Percentiles rank a stretch among this genome's conserved stretches.
Evolutionary conservation across 73 alveolate genomes (phyloP).

Genomic region (Uronychia setigera): DNA sequence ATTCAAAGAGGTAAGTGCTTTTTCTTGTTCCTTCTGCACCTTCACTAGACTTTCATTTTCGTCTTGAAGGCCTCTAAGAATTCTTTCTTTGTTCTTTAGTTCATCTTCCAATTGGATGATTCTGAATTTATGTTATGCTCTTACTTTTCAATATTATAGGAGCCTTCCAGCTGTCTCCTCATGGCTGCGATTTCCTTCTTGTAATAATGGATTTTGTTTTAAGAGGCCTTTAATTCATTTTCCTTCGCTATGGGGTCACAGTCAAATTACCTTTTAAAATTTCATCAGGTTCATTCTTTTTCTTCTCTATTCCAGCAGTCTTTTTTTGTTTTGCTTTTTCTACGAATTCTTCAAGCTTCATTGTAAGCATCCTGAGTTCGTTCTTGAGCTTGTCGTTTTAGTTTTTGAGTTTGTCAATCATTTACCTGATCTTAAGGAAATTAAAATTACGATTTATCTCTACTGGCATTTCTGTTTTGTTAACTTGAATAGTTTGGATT

Average conservation of each 20-base stretch:
- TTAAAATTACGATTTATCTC: background rate
- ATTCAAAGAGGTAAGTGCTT: slow-evolving; percentile 54
- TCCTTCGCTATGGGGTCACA: slow-evolving; percentile 48
- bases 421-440: background rate
- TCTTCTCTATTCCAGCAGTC: slow-evolving; percentile 35
- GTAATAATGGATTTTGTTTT: slow-evolving; percentile 50
- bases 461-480: background rate
- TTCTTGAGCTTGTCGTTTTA: slow-evolving; percentile 59
- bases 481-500: background rate
- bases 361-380: slow-evolving; percentile 54
- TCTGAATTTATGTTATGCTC: background rate
- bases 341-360: slow-evolving; percentile 62
- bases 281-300: slow-evolving; percentile 33
- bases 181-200: slow-evolving; percentile 66
- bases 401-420: slow-evolving; percentile 41
- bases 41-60: slow-evolving; percentile 56
- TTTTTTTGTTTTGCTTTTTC: slow-evolving; percentile 53
- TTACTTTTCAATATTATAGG: slow-evolving; percentile 64
- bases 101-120: slow-evolving; percentile 70
- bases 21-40: slow-evolving; percentile 65
- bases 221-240: slow-evolving; percentile 47
- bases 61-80: slow-evolving; percentile 50
- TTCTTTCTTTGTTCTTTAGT: slow-evolving; percentile 66
- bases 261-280: slow-evolving; percentile 3
- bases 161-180: slow-evolving; percentile 69